Percentiles rank a stretch among this genome's conserved stretches.
Evolutionary conservation across 106 monocot genomes (phyloP).

Genomic region (Vanilla planifolia): DNA sequence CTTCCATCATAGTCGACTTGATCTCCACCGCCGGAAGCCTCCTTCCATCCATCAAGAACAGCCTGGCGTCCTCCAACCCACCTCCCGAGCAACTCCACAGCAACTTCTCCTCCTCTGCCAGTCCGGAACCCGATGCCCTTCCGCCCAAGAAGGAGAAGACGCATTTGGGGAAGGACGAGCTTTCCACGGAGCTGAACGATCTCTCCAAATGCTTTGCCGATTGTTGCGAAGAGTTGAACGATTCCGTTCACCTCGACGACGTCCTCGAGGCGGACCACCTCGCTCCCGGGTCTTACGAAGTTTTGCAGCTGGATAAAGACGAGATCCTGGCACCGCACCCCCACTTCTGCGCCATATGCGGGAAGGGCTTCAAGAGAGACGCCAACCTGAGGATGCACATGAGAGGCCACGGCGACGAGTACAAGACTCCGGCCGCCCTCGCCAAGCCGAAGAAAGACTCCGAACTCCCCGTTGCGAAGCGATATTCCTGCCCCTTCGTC

Average conservation of each 20-base stretch:
- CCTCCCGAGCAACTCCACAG: constrained; percentile 7
- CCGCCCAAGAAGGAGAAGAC: not conserved
- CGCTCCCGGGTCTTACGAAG: constrained; percentile 53
- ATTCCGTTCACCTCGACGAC: constrained; percentile 38
- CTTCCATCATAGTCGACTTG: constrained; percentile 73
- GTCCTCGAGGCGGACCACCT: constrained; percentile 50
- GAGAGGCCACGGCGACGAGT: constrained; percentile 97
- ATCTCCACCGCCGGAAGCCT: constrained; percentile 68
- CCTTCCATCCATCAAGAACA: constrained; percentile 63
- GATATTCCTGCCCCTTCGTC: constrained; percentile 79
- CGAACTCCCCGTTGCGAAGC: constrained; percentile 29
- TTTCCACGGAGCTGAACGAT: constrained; percentile 11
- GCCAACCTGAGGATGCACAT: constrained; percentile 96
- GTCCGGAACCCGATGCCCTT: not conserved
- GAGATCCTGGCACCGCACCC: constrained; percentile 93
- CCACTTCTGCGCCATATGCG: constrained; percentile 81
- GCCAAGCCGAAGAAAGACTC: constrained; percentile 71
- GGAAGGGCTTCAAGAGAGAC: constrained; percentile 90
- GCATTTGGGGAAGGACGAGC: not conserved
- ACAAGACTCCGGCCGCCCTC: constrained; percentile 82
- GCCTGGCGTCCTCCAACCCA: constrained; percentile 28
- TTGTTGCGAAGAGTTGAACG: constrained; percentile 15
- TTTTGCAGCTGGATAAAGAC: constrained; percentile 81
- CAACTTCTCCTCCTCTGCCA: not conserved
- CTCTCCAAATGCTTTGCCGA: constrained; percentile 16